These are phyloP conservation scores for Backusella circina DNA, from an alignment of 192 early-diverging fungal genomes.

Conservation along the genomic window DNA sequence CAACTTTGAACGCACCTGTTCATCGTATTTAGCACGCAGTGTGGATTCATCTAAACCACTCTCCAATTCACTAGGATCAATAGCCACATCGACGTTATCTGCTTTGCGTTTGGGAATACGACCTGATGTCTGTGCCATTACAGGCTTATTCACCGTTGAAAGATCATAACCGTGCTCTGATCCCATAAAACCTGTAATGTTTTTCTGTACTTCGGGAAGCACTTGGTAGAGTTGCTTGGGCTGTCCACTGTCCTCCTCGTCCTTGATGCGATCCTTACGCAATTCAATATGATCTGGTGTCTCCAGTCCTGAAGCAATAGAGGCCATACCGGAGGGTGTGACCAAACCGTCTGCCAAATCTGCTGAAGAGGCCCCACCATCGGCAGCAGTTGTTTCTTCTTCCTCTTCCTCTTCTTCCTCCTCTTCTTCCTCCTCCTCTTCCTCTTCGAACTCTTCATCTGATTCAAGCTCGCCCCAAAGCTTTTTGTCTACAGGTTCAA, in stretches of 20 bases:
- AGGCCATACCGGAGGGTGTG: slow-evolving; percentile 79
- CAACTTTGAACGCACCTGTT: slow-evolving; percentile 47
- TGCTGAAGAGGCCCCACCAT: slow-evolving; percentile 44
- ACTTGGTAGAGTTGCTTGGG: slow-evolving; percentile 80
- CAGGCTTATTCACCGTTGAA: slow-evolving; percentile 40
- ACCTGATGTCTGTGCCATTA: slow-evolving; percentile 44
- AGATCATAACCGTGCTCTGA: slow-evolving; percentile 90
- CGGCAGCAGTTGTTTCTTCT: slow-evolving; percentile 60
- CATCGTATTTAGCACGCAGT: slow-evolving; percentile 76
- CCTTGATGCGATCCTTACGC: slow-evolving; percentile 66
- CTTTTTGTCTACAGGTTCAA: slow-evolving; percentile 67
- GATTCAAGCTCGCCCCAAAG: slow-evolving; percentile 91
- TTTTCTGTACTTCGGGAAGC: slow-evolving; percentile 68
- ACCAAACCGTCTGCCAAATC: slow-evolving; percentile 65
- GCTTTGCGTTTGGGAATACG: slow-evolving; percentile 47
- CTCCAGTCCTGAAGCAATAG: slow-evolving; percentile 73
- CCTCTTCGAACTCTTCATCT: slow-evolving; percentile 49
- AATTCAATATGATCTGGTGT: slow-evolving; percentile 86
- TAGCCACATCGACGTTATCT: slow-evolving; percentile 73
- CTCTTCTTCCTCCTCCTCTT: slow-evolving; percentile 36
- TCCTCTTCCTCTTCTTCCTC: slow-evolving; percentile 73
- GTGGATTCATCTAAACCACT: slow-evolving; percentile 69
- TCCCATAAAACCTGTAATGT: slow-evolving; percentile 87
- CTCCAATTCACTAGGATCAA: slow-evolving; percentile 91
- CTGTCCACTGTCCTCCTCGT: slow-evolving; percentile 28